Evolutionary conservation across 1,139 yeast species (phyloP), one percentile per base, ranked within the genome.

Genomic region (Suhomyces ambrosiae): DNA sequence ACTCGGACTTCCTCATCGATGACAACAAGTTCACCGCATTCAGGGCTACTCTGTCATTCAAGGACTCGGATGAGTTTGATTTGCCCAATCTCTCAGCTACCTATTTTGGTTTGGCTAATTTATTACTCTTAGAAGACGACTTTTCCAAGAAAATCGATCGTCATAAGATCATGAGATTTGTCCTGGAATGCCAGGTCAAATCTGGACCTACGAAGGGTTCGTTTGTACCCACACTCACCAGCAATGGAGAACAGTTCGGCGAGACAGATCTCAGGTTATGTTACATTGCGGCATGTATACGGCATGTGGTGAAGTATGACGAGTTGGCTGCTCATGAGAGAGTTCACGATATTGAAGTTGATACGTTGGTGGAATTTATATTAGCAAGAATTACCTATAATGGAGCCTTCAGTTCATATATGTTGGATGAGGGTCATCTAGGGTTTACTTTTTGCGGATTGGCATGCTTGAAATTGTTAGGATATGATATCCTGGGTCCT

Each of bases 381-480:
- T 30, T 56, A n/a, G 47, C 58, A 0, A 63, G 79, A 26, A 58
- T 71, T 24, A 68, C 72, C 27, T 71, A 61, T 45, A 81, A 76
- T 51, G 97, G 97, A 2, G 97, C 96, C 0, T 65, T 72, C 38
- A 58, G 71, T 22, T 60, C 68, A 9, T 33, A 48, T 5, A 43
- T 46, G 3, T 40, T 47, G 27, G 70, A 76, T 15, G 98, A 92
- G 59, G 72, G 94, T 2, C 97, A 92, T 61, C 80, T 90, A 7
- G 98, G 98, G 0, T 73, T 85, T 46, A 85, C 96, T 0, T 92
- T 80, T 54, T 90, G 97, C 61, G 96, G 88, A 0, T 53, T 92
- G 27, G 86, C 87, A 0, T 63, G 86, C 1, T 67, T 88, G 41
- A 58, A 60, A 25, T 50, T 86, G 30, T 54, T 80, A 4, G 71